Evolutionary conservation across 495 filamentous ascomycete species (phyloP).

Genomic region (Penicillium desertorum): DNA sequence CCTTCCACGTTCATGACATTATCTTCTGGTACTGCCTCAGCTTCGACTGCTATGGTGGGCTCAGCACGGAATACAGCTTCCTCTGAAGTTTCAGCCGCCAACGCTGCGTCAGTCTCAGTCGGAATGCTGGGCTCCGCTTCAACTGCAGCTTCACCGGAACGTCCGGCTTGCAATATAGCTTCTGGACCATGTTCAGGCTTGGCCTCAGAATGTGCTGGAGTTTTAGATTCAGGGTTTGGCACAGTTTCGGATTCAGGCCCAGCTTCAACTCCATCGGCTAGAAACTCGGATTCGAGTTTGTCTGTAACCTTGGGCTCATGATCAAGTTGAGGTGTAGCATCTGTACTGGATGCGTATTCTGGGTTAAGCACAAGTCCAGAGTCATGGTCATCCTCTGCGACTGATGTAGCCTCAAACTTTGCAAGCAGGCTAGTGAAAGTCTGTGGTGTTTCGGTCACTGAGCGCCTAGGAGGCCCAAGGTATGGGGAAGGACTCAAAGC

Average conservation of each 20-base stretch:
- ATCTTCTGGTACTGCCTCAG: background rate
- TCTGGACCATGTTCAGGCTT: background rate
- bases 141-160: background rate
- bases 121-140: background rate
- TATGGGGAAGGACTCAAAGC: conserved; percentile 19
- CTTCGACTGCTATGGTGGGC: background rate
- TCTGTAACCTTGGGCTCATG: background rate
- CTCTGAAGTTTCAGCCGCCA: background rate
- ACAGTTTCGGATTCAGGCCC: background rate
- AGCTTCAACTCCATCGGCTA: conserved; percentile 43
- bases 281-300: conserved; percentile 29
- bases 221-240: background rate
- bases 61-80: background rate
- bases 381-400: conserved; percentile 31
- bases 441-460: conserved; percentile 42
- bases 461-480: conserved; percentile 21
- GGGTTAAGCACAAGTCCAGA: conserved; percentile 48
- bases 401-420: conserved; percentile 43
- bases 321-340: background rate
- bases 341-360: conserved; percentile 30
- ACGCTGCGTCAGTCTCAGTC: background rate
- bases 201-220: background rate
- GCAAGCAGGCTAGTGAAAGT: conserved; percentile 47
- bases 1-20: background rate
- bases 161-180: background rate